phyloP scores from a whole-genome alignment of 2,329 filamentous ascomycete species.

The Coleophoma cylindrospora region DNA sequence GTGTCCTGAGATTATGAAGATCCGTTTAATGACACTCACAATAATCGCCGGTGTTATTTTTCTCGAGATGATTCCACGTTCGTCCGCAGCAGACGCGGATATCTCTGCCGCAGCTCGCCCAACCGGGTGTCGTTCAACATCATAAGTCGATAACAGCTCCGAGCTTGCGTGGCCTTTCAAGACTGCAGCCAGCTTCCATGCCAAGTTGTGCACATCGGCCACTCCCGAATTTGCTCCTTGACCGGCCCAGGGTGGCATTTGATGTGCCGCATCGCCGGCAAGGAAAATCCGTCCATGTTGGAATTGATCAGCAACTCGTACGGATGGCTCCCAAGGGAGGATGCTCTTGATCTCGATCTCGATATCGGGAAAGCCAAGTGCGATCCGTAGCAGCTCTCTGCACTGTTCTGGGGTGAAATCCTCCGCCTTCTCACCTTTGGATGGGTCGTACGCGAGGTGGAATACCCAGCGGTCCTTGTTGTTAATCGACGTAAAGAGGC shows the following conservation, averaged over 20 bases:
- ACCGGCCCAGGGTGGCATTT: constrained; percentile 40
- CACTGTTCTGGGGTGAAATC: constrained; percentile 17
- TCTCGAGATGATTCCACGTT: constrained; percentile 7
- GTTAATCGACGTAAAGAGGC: constrained; percentile 20
- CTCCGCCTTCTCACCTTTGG: constrained; percentile 12
- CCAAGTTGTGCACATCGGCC: constrained; percentile 34
- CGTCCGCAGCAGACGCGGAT: constrained; percentile 7
- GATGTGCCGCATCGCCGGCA: constrained; percentile 43
- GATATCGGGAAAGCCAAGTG: constrained; percentile 24
- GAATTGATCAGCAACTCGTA: constrained; percentile 22
- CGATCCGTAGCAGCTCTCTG: constrained; percentile 18
- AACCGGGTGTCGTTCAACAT: constrained; percentile 31
- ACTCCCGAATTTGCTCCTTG: constrained; percentile 34
- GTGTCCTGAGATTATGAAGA: constrained; percentile 5
- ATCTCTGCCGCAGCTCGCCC: constrained; percentile 14
- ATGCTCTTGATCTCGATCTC: constrained; percentile 28
- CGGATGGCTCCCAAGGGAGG: constrained; percentile 27
- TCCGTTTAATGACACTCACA: neutral
- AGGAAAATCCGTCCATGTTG: constrained; percentile 30
- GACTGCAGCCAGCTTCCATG: constrained; percentile 35
- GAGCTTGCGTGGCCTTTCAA: constrained; percentile 15
- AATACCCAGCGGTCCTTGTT: constrained; percentile 23
- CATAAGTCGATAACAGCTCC: constrained; percentile 31
- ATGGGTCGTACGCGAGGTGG: constrained; percentile 18
- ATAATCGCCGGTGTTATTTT: neutral